These are phyloP conservation scores for Erodium texanum DNA, from an alignment of 441 rosid species.

Conservation along the genomic window DNA sequence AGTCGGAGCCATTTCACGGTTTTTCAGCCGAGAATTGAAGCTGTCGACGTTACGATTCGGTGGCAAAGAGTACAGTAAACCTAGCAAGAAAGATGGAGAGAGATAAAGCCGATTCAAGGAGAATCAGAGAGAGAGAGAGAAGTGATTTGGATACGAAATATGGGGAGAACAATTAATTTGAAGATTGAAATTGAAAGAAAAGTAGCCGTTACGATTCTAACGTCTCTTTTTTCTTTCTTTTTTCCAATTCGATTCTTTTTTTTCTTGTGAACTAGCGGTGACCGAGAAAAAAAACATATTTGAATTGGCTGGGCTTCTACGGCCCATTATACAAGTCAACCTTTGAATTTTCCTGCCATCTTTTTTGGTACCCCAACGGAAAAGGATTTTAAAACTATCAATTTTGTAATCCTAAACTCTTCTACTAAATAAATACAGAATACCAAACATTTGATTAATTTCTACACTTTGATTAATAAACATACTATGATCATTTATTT, in stretches of 20 bases:
- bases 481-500: too few relatives aligned
- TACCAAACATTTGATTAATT: too few relatives aligned
- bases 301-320: background rate
- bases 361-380: too few relatives aligned
- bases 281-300: background rate
- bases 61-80: too few relatives aligned
- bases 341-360: background rate
- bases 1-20: constrained; percentile 55
- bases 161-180: background rate
- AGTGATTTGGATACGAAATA: background rate
- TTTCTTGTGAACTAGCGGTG: background rate
- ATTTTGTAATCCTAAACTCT: too few relatives aligned
- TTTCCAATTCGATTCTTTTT: background rate
- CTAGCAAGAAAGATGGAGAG: background rate
- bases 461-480: too few relatives aligned
- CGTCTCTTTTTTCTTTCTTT: background rate
- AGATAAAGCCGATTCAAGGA: background rate
- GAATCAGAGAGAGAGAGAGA: background rate
- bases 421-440: too few relatives aligned
- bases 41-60: too few relatives aligned
- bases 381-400: too few relatives aligned
- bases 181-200: background rate
- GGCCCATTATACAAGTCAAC: too few relatives aligned
- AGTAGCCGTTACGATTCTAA: constrained; percentile 1
- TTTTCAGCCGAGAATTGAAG: background rate